These are phyloP conservation scores for Pythium apleroticum DNA, from an alignment of 352 stramenopile genomes.

Conservation along the genomic window DNA sequence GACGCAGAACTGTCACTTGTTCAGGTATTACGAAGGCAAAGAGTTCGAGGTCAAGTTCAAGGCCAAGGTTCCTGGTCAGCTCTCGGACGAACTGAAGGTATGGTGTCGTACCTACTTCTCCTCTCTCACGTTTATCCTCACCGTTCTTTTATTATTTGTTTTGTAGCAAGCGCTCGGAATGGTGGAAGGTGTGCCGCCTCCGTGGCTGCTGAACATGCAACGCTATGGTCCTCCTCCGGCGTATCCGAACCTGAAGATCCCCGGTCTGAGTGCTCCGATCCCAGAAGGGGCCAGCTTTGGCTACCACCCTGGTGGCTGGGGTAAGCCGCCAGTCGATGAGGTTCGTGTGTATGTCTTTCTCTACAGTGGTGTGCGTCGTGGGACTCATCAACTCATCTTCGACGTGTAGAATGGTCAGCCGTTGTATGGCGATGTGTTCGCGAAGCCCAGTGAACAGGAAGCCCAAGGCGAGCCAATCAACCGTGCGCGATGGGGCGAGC, in stretches of 20 bases:
- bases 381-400: not conserved
- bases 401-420: slow-evolving; percentile 75
- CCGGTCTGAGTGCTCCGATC: slow-evolving; percentile 96
- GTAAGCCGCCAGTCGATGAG: slow-evolving; percentile 96
- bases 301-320: slow-evolving; percentile 97
- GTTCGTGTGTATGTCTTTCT: not conserved
- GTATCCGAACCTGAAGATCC: slow-evolving; percentile 96
- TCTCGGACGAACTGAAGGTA: slow-evolving; percentile 84
- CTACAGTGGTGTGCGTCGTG: not conserved
- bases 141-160: slow-evolving; percentile 3
- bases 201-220: slow-evolving; percentile 99
- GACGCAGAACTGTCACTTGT: not conserved
- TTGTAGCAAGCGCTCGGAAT: slow-evolving; percentile 92
- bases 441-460: slow-evolving; percentile 37
- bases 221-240: slow-evolving; percentile 96
- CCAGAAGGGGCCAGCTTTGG: slow-evolving; percentile 93
- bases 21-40: slow-evolving; percentile 98
- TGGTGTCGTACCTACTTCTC: not conserved
- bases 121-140: slow-evolving; percentile 4
- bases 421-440: slow-evolving; percentile 98
- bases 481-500: slow-evolving; percentile 67
- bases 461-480: slow-evolving; percentile 48
- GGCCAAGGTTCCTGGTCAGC: slow-evolving; percentile 86
- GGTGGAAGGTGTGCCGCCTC: slow-evolving; percentile 90
- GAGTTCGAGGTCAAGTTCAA: slow-evolving; percentile 94